A percentile compares a stretch with the other conserved stretches of the same genome.
These are phyloP conservation scores for Zostera marina DNA, from an alignment of 116 monocot species.

Conservation along the genomic window DNA sequence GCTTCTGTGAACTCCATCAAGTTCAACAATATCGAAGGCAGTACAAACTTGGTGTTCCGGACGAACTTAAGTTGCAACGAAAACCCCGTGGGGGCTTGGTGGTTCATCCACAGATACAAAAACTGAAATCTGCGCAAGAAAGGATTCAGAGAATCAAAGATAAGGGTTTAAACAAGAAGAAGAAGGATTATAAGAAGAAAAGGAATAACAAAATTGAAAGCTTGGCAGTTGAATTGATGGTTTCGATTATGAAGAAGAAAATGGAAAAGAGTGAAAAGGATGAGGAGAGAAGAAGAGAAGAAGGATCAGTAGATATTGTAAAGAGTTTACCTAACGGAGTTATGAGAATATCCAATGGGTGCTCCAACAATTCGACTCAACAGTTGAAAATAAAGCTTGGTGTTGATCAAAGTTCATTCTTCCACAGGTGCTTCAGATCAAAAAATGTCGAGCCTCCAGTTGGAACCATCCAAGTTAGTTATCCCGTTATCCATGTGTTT, in stretches of 20 bases:
- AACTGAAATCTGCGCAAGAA: background rate
- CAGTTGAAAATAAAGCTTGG: conserved; percentile 11
- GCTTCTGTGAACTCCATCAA: conserved; percentile 45
- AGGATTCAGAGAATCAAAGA: background rate
- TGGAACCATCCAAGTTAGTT: conserved; percentile 17
- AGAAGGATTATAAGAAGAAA: conserved; percentile 4
- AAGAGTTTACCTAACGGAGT: conserved; percentile 22
- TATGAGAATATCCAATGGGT: conserved; percentile 20
- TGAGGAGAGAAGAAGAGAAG: conserved; percentile 5
- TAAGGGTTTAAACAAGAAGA: background rate
- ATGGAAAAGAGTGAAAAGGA: conserved; percentile 17
- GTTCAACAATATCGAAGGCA: conserved; percentile 9
- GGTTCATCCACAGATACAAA: background rate
- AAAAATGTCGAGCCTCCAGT: conserved; percentile 41
- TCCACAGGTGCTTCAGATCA: conserved; percentile 37
- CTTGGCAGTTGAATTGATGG: conserved; percentile 16
- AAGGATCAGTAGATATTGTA: conserved; percentile 5
- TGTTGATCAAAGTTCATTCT: conserved; percentile 7
- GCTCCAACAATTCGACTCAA: background rate
- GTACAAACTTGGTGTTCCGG: conserved; percentile 12
- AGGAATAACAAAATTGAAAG: conserved; percentile 8
- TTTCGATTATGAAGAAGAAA: conserved; percentile 15
- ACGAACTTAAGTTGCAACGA: conserved; percentile 6
- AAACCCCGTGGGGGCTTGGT: background rate
- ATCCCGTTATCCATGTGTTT: background rate